A percentile compares a stretch with the other conserved stretches of the same genome.
phyloP scores from a whole-genome alignment of 805 yeast genomes.

The Maudiozyma turicensis region DNA sequence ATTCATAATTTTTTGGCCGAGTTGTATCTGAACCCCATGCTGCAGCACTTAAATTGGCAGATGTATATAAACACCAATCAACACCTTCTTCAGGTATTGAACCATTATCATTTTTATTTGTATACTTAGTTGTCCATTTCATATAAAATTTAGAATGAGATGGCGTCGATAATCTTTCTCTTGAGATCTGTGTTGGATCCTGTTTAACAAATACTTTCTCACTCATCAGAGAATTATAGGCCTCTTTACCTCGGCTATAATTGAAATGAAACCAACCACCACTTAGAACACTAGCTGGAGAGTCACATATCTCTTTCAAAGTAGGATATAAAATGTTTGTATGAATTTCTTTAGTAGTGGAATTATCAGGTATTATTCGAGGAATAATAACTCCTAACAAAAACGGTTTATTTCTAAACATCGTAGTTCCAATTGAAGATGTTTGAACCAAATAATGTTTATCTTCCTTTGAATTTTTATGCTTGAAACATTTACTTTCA shows the following conservation, averaged over 20 bases:
- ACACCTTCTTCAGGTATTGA: constrained; percentile 19
- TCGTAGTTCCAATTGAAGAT: constrained; percentile 25
- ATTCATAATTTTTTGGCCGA: constrained; percentile 40
- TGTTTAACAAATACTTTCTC: constrained; percentile 20
- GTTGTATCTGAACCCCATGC: constrained; percentile 62
- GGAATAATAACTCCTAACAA: constrained; percentile 23
- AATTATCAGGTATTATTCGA: constrained; percentile 5
- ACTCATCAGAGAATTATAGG: constrained; percentile 12
- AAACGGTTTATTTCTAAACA: constrained; percentile 13
- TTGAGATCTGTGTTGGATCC: constrained; percentile 3
- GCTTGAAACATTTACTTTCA: not conserved
- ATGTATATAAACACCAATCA: constrained; percentile 64
- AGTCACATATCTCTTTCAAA: constrained; percentile 13
- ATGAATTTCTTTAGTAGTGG: constrained; percentile 3
- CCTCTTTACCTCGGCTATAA: constrained; percentile 7
- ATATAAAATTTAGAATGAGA: constrained; percentile 65
- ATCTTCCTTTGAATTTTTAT: not conserved
- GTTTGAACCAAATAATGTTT: constrained; percentile 28
- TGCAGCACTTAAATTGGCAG: constrained; percentile 63
- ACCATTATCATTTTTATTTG: constrained; percentile 36
- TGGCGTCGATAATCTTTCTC: constrained; percentile 23
- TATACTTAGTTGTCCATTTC: constrained; percentile 38
- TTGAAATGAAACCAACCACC: constrained; percentile 27
- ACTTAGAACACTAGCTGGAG: constrained; percentile 15
- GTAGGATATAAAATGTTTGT: constrained; percentile 24